Evolutionary conservation across 108 stramenopile species (phyloP).

Genomic region (Cyclotella sp.): DNA sequence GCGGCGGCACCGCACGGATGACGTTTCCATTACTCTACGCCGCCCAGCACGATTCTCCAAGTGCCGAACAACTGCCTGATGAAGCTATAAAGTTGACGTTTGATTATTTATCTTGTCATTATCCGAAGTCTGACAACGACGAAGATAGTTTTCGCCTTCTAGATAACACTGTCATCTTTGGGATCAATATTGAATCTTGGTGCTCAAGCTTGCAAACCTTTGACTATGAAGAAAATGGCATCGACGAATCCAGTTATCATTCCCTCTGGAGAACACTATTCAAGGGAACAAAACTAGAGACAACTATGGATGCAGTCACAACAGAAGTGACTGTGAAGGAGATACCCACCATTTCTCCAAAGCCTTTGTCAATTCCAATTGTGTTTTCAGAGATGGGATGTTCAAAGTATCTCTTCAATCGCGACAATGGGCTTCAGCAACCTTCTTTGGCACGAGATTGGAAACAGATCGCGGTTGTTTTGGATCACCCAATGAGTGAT

Average conservation of each 20-base stretch:
- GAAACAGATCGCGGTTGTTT: conserved; percentile 1
- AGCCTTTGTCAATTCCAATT: neutral
- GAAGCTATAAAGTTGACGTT: conserved; percentile 5
- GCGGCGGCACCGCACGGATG: neutral
- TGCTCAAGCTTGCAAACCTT: conserved; percentile 2
- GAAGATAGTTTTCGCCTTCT: neutral
- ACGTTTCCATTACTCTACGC: neutral
- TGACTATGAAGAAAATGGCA: conserved; percentile 4
- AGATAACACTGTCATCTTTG: conserved; percentile 3
- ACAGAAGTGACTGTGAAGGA: neutral
- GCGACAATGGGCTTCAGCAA: conserved; percentile 9
- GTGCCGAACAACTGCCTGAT: conserved; percentile 10
- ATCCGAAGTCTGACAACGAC: neutral
- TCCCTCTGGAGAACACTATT: conserved; percentile 4
- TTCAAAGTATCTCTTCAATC: conserved; percentile 13
- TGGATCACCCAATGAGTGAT: conserved; percentile 5
- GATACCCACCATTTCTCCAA: conserved; percentile 11
- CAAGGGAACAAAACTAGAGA: conserved; percentile 4
- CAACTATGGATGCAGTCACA: conserved; percentile 6
- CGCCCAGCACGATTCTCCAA: neutral
- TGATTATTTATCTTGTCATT: neutral
- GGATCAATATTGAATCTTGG: conserved; percentile 10
- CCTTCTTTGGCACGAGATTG: conserved; percentile 8
- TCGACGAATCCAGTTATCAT: conserved; percentile 6
- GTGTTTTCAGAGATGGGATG: conserved; percentile 9